phyloP scores from a whole-genome alignment of 164 flowering plant species.

The Cinnamomum chago region DNA sequence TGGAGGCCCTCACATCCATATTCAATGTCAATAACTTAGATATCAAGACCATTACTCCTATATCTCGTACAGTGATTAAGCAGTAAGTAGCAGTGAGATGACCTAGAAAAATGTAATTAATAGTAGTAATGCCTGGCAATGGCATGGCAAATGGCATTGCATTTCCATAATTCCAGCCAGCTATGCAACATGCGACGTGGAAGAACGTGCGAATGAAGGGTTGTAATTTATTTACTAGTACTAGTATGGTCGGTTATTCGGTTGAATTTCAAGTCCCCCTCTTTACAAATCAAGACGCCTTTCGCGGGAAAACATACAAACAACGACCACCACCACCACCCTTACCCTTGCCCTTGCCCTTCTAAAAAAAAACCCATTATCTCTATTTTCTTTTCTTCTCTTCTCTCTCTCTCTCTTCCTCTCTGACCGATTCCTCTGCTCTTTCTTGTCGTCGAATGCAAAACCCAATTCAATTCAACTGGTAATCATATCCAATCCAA shows the following conservation, averaged over 20 bases:
- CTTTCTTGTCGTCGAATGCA: not conserved
- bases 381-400: not conserved
- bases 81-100: too few relatives aligned
- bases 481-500: not conserved
- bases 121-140: too few relatives aligned
- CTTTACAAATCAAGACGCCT: not conserved
- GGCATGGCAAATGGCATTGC: too few relatives aligned
- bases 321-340: not conserved
- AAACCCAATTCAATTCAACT: not conserved
- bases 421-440: conserved; percentile 5
- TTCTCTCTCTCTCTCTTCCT: not conserved
- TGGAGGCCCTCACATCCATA: too few relatives aligned
- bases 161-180: not conserved
- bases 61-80: too few relatives aligned
- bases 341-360: too few relatives aligned
- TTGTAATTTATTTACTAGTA: not conserved
- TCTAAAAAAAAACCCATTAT: not conserved
- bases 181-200: not conserved
- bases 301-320: not conserved
- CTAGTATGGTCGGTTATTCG: not conserved
- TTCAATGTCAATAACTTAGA: too few relatives aligned
- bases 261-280: not conserved
- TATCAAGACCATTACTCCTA: too few relatives aligned
- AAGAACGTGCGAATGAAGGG: not conserved
- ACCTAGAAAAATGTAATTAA: too few relatives aligned